Evolutionary conservation across 495 filamentous ascomycete species (phyloP).

Genomic region (Xylaria acuta): DNA sequence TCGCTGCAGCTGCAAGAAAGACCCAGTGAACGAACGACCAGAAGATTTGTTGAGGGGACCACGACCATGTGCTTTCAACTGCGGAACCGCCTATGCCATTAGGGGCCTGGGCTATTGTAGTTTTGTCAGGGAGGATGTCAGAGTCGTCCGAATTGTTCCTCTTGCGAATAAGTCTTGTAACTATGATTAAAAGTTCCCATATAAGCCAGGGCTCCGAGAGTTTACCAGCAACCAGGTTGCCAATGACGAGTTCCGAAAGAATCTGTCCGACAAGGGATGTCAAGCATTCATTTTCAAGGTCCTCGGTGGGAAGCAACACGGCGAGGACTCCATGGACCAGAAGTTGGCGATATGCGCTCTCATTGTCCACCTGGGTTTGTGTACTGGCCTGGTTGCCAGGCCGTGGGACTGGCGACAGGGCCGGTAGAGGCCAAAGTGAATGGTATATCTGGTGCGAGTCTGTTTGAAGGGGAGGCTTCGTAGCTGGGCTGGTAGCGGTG

Average conservation of each 20-base stretch:
- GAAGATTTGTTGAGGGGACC: conserved; percentile 57
- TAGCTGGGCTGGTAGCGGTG: conserved; percentile 54
- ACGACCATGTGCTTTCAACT: conserved; percentile 42
- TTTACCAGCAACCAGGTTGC: conserved; percentile 75
- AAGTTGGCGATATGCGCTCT: conserved; percentile 79
- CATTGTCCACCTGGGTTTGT: conserved; percentile 72
- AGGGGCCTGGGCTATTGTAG: conserved; percentile 29
- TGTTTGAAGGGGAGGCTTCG: conserved; percentile 62
- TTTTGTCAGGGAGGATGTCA: conserved; percentile 30
- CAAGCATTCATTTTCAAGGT: conserved; percentile 85
- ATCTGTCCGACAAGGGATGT: conserved; percentile 83
- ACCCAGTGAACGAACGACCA: conserved; percentile 74
- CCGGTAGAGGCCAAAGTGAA: conserved; percentile 78
- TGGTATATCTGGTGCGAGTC: conserved; percentile 78
- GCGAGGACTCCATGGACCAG: conserved; percentile 79
- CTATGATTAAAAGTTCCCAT: conserved; percentile 76
- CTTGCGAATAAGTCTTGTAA: conserved; percentile 38
- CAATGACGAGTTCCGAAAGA: conserved; percentile 83
- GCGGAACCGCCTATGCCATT: background rate
- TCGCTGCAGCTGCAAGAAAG: conserved; percentile 67
- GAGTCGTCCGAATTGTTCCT: conserved; percentile 31
- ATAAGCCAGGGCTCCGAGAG: conserved; percentile 85
- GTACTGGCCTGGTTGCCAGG: conserved; percentile 55
- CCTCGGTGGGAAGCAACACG: conserved; percentile 86
- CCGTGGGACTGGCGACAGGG: conserved; percentile 76